phyloP scores from a whole-genome alignment of 1,139 yeast genomes.

The Komagataea norvegica region DNA sequence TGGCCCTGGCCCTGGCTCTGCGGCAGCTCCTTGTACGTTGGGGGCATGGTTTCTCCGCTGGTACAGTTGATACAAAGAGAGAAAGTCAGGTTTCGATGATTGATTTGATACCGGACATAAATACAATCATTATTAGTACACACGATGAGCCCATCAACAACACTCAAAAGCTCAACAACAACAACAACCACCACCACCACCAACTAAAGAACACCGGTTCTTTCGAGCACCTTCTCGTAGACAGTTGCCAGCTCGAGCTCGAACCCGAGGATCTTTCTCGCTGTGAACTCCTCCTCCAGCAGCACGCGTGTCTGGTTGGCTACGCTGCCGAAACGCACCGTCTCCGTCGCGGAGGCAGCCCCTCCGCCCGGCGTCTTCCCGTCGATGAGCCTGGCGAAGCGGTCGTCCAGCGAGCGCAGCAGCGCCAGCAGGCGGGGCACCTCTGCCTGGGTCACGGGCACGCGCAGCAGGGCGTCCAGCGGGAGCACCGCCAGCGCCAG shows the following conservation, averaged over 20 bases:
- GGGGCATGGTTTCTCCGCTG: constrained; percentile 7
- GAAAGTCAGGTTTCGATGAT: no score
- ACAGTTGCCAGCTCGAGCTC: constrained; percentile 20
- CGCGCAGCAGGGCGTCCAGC: constrained; percentile 8
- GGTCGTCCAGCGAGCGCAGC: constrained; percentile 16
- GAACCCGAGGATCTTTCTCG: constrained; percentile 14
- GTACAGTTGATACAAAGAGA: not conserved
- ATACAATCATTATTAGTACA: no score
- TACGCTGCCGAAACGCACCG: constrained; percentile 20
- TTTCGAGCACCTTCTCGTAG: constrained; percentile 20
- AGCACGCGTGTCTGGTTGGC: constrained; percentile 15
- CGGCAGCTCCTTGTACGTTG: constrained; percentile 12
- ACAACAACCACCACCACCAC: constrained; percentile 3
- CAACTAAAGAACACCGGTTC: constrained; percentile 10
- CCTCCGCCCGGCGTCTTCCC: constrained; percentile 17
- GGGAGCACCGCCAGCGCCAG: constrained; percentile 18
- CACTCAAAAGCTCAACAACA: no score
- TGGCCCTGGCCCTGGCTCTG: not conserved
- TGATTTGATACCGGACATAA: no score
- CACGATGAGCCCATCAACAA: no score
- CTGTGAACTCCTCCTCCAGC: constrained; percentile 4
- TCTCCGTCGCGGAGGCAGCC: constrained; percentile 17
- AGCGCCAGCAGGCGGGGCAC: constrained; percentile 16
- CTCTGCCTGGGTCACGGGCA: constrained; percentile 9
- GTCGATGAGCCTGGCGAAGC: constrained; percentile 19